A percentile compares a stretch with the other conserved stretches of the same genome.
Conservation (phyloP, 2,329 filamentous ascomycete species). For the Alternaria incomplexa region DNA sequence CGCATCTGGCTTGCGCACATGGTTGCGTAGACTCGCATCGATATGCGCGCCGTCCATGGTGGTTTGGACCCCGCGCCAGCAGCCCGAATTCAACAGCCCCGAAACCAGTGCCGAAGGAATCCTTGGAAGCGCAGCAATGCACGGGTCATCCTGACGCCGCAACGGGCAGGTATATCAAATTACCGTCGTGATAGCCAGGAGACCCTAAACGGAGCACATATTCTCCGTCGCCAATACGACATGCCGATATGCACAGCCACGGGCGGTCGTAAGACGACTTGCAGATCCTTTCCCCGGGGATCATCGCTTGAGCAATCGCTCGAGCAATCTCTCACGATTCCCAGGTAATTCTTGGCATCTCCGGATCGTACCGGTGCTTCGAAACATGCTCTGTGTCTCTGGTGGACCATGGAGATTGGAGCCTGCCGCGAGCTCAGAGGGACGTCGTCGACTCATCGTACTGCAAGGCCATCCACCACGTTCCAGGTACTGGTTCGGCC, state of each 20-base stretch:
- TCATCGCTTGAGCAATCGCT: background rate
- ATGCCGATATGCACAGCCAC: constrained; percentile 3
- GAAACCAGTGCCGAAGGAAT: constrained; percentile 12
- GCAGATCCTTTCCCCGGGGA: constrained; percentile 30
- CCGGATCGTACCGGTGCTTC: constrained; percentile 15
- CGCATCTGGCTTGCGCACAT: constrained; percentile 13
- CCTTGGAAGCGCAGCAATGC: constrained; percentile 2
- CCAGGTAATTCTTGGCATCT: constrained; percentile 23
- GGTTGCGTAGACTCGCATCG: constrained; percentile 20
- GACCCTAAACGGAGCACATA: background rate
- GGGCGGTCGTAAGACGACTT: constrained; percentile 4
- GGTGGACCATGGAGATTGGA: background rate
- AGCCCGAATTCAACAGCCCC: constrained; percentile 6
- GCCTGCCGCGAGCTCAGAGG: background rate
- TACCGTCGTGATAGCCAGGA: background rate
- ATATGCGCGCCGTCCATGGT: constrained; percentile 26
- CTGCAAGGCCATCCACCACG: background rate
- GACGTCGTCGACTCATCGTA: background rate
- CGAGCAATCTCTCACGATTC: constrained; percentile 21
- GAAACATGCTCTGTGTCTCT: background rate
- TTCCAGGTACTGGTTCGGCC: background rate
- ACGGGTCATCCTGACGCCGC: constrained; percentile 12
- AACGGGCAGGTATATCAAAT: constrained; percentile 2
- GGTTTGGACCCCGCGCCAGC: constrained; percentile 20
- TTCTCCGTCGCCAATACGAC: constrained; percentile 1